These are phyloP conservation scores for Trichoderma aggressivum DNA, from an alignment of 2,329 filamentous ascomycete genomes.

Conservation along the genomic window DNA sequence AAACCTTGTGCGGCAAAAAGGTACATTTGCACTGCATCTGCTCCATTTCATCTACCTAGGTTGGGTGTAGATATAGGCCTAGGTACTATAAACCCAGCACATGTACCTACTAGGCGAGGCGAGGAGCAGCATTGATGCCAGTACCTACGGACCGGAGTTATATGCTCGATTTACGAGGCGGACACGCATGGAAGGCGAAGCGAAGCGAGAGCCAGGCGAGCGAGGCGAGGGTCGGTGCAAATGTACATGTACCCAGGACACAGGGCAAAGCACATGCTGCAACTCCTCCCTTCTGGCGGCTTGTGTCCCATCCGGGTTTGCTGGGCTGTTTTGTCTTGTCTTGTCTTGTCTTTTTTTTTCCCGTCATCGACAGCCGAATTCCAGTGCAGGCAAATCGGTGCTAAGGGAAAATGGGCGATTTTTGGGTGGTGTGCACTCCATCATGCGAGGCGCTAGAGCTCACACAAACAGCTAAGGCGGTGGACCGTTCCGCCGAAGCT, in stretches of 20 bases:
- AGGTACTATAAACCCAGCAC: too few relatives aligned
- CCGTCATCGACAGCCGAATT: not conserved
- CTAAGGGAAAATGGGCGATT: not conserved
- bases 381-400: not conserved
- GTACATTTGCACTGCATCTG: not conserved
- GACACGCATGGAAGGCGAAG: not conserved
- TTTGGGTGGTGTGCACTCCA: slow-evolving; percentile 6
- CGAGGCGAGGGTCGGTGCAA: not conserved
- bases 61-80: too few relatives aligned
- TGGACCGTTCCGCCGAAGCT: slow-evolving; percentile 3
- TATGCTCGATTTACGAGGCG: not conserved
- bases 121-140: not conserved
- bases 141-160: not conserved
- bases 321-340: not conserved
- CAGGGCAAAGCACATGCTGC: not conserved
- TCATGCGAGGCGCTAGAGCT: slow-evolving; percentile 6
- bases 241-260: not conserved
- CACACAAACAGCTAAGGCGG: slow-evolving; percentile 9
- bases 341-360: not conserved
- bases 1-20: not conserved
- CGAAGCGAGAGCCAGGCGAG: not conserved
- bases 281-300: not conserved
- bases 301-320: too few relatives aligned
- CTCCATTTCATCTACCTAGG: not conserved
- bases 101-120: too few relatives aligned